Percentiles rank a stretch among this genome's conserved stretches.
Conservation (phyloP, 2,329 filamentous ascomycete species). For the Alternaria triticimaculans region DNA sequence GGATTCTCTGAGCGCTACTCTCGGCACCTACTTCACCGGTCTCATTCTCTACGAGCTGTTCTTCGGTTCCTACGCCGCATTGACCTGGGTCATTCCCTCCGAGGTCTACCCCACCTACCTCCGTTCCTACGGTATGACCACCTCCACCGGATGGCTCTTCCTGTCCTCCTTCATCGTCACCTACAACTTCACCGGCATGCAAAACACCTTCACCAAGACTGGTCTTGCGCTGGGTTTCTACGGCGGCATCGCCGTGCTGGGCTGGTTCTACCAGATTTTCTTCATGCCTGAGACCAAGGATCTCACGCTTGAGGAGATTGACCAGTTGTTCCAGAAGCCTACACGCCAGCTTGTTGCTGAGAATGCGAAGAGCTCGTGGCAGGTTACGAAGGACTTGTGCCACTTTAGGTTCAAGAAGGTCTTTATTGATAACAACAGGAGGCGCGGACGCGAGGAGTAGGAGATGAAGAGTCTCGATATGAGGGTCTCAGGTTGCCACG, state of each 20-base stretch:
- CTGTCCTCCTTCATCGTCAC: slow-evolving; percentile 75
- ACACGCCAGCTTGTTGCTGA: slow-evolving; percentile 65
- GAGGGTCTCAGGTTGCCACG: background rate
- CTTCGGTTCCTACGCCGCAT: slow-evolving; percentile 46
- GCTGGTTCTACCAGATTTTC: slow-evolving; percentile 74
- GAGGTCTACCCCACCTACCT: slow-evolving; percentile 78
- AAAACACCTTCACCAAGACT: slow-evolving; percentile 69
- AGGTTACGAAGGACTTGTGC: slow-evolving; percentile 55
- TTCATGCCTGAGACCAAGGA: slow-evolving; percentile 81
- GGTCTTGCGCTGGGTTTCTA: slow-evolving; percentile 75
- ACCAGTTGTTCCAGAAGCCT: slow-evolving; percentile 69
- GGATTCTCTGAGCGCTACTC: slow-evolving; percentile 53
- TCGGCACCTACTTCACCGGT: slow-evolving; percentile 70
- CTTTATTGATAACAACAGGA: slow-evolving; percentile 49
- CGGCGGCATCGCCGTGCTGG: slow-evolving; percentile 73
- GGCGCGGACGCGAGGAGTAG: slow-evolving; percentile 14
- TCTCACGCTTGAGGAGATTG: slow-evolving; percentile 73
- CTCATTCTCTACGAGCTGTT: slow-evolving; percentile 57
- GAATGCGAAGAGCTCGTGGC: slow-evolving; percentile 51
- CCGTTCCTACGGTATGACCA: slow-evolving; percentile 76
- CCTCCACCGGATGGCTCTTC: slow-evolving; percentile 71
- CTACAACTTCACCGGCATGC: slow-evolving; percentile 77
- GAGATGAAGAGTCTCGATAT: background rate
- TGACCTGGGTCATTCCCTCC: slow-evolving; percentile 57
- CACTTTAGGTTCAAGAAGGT: slow-evolving; percentile 57